phyloP scores from a whole-genome alignment of 208 protist genomes.

The Novymonas esmeraldas region DNA sequence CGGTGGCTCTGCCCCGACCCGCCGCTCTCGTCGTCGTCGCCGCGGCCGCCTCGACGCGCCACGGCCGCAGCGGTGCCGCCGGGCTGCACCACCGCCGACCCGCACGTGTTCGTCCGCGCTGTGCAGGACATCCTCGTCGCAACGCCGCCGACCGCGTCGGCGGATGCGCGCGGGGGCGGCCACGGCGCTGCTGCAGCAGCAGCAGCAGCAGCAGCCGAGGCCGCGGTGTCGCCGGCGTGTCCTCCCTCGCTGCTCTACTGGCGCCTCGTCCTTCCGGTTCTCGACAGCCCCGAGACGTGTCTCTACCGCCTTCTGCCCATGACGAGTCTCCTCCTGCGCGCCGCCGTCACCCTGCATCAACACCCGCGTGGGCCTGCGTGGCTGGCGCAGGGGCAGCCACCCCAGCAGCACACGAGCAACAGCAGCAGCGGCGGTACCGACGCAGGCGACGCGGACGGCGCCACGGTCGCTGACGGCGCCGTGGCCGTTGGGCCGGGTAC shows the following conservation, averaged over 20 bases:
- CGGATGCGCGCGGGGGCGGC: background rate
- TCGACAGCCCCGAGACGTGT: conserved; percentile 20
- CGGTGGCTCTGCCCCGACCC: conserved; percentile 19
- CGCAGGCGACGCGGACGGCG: background rate
- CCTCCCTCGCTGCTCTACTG: conserved; percentile 36
- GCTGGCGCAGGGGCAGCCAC: background rate
- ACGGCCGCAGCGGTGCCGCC: conserved; percentile 2
- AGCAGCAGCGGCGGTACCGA: conserved; percentile 1
- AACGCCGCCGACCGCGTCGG: no score
- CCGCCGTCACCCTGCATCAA: conserved; percentile 15
- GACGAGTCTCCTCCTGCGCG: conserved; percentile 28
- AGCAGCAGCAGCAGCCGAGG: background rate
- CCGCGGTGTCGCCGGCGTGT: no score
- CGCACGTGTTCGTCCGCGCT: conserved; percentile 8
- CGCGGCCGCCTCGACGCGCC: background rate
- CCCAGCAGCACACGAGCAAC: background rate
- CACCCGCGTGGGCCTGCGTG: conserved; percentile 3
- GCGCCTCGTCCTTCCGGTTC: conserved; percentile 36
- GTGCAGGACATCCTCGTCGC: conserved; percentile 20
- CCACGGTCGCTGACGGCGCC: background rate
- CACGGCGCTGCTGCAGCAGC: background rate
- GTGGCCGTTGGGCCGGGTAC: no score
- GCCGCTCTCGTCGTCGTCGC: background rate
- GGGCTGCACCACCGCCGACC: conserved; percentile 1
- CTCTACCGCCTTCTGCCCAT: conserved; percentile 28